These are phyloP conservation scores for Coffea humblotiana DNA, from an alignment of 305 asterid species.

Conservation along the genomic window DNA sequence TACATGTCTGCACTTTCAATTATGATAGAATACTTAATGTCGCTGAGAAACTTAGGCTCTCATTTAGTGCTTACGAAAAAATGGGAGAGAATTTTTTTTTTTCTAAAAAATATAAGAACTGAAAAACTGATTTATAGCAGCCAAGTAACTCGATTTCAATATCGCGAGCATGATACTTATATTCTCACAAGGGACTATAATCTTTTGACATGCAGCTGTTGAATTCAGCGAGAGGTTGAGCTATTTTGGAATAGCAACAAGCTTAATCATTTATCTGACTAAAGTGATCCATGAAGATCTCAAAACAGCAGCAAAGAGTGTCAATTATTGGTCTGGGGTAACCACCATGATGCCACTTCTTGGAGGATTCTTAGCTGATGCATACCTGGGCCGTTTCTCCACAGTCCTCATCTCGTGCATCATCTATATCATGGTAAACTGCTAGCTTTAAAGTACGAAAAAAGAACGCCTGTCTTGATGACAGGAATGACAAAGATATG, in stretches of 20 bases:
- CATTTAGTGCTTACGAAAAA: not conserved
- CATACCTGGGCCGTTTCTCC: conserved; percentile 73
- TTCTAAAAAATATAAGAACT: not conserved
- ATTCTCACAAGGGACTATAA: not conserved
- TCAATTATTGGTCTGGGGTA: conserved; percentile 79
- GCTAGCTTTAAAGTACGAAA: not conserved
- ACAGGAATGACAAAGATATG: not conserved
- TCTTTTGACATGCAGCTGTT: conserved; percentile 43
- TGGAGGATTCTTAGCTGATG: conserved; percentile 88
- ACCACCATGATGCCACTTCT: conserved; percentile 76
- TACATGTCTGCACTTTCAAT: not conserved
- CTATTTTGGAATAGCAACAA: conserved; percentile 73
- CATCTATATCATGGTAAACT: conserved; percentile 62
- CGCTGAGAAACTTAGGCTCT: not conserved
- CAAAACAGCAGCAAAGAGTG: conserved; percentile 70
- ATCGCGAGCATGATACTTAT: not conserved
- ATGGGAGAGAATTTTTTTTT: not conserved
- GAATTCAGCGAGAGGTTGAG: conserved; percentile 89
- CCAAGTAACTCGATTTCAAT: not conserved
- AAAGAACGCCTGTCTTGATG: not conserved
- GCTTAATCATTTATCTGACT: conserved; percentile 77
- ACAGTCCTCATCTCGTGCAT: conserved; percentile 58
- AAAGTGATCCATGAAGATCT: conserved; percentile 72
- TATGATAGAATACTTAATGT: not conserved
- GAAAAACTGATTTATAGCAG: not conserved